Evolutionary conservation across 129 eudicot genomes (phyloP).

Genomic region (Tagetes patula): DNA sequence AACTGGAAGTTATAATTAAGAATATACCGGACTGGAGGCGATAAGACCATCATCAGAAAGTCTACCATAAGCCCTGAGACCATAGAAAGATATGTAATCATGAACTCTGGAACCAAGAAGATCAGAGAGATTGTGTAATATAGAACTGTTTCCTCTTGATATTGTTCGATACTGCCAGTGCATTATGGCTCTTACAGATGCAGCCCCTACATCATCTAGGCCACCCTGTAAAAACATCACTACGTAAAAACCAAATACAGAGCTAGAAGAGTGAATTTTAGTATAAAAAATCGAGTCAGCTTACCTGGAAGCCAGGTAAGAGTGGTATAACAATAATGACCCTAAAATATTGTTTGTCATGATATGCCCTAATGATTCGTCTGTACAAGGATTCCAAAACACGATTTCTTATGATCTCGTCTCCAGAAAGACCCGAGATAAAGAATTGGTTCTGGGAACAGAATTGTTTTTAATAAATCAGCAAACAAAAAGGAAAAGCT

Average conservation of each 20-base stretch:
- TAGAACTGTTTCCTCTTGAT: conserved; percentile 72
- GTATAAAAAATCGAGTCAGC: neutral
- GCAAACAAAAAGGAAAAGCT: neutral
- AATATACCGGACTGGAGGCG: conserved; percentile 83
- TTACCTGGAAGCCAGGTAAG: conserved; percentile 79
- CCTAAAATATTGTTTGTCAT: conserved; percentile 81
- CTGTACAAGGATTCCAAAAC: conserved; percentile 74
- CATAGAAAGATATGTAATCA: conserved; percentile 85
- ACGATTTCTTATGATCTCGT: conserved; percentile 79
- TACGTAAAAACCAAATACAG: conserved; percentile 19
- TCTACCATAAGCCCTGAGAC: conserved; percentile 82
- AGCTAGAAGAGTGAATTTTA: conserved; percentile 7
- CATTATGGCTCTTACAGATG: conserved; percentile 96
- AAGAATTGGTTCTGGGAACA: conserved; percentile 93
- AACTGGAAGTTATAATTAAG: conserved; percentile 1
- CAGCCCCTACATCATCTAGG: conserved; percentile 93
- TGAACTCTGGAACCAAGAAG: conserved; percentile 62
- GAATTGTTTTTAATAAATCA: conserved; percentile 21
- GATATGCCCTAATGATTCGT: conserved; percentile 79
- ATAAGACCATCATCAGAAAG: conserved; percentile 77
- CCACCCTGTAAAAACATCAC: conserved; percentile 66
- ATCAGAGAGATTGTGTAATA: conserved; percentile 61
- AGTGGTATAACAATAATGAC: conserved; percentile 87
- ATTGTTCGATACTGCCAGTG: conserved; percentile 98
- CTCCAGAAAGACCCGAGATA: conserved; percentile 96